Evolutionary conservation across 805 yeast genomes (phyloP).

Genomic region (Hanseniaspora hatyaiensis): DNA sequence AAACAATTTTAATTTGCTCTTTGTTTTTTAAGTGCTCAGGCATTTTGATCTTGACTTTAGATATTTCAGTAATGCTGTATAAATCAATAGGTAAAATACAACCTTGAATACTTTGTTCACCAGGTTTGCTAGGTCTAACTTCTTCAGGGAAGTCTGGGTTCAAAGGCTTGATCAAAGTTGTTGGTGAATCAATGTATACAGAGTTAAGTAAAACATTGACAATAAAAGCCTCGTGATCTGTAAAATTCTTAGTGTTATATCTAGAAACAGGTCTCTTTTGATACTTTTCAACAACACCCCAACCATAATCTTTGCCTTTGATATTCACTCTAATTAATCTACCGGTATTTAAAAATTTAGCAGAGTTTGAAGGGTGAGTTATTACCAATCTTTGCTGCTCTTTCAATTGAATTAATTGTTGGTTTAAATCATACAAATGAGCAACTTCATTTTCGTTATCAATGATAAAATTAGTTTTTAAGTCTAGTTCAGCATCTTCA

Average conservation of each 20-base stretch:
- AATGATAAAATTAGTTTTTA: slow-evolving; percentile 37
- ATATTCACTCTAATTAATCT: slow-evolving; percentile 63
- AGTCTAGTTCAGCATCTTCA: slow-evolving; percentile 40
- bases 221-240: slow-evolving; percentile 82
- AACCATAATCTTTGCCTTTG: slow-evolving; percentile 62
- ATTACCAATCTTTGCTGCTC: slow-evolving; percentile 69
- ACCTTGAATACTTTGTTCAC: slow-evolving; percentile 51
- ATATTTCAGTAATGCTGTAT: slow-evolving; percentile 59
- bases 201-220: slow-evolving; percentile 73
- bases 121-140: slow-evolving; percentile 67
- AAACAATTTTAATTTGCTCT: slow-evolving; percentile 49
- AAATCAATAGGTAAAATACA: slow-evolving; percentile 80
- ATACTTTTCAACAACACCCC: slow-evolving; percentile 82
- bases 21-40: slow-evolving; percentile 62
- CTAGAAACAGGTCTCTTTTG: slow-evolving; percentile 58
- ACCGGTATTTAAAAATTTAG: slow-evolving; percentile 81
- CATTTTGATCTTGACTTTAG: slow-evolving; percentile 67
- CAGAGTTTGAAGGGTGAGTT: slow-evolving; percentile 79
- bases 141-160: slow-evolving; percentile 78
- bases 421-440: slow-evolving; percentile 71
- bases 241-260: slow-evolving; percentile 43
- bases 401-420: slow-evolving; percentile 58
- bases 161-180: slow-evolving; percentile 62
- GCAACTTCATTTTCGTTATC: slow-evolving; percentile 65
- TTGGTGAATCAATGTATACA: slow-evolving; percentile 75